Evolutionary conservation across 208 protist genomes (phyloP).

Genomic region (Trypanosomatidae sp.): DNA sequence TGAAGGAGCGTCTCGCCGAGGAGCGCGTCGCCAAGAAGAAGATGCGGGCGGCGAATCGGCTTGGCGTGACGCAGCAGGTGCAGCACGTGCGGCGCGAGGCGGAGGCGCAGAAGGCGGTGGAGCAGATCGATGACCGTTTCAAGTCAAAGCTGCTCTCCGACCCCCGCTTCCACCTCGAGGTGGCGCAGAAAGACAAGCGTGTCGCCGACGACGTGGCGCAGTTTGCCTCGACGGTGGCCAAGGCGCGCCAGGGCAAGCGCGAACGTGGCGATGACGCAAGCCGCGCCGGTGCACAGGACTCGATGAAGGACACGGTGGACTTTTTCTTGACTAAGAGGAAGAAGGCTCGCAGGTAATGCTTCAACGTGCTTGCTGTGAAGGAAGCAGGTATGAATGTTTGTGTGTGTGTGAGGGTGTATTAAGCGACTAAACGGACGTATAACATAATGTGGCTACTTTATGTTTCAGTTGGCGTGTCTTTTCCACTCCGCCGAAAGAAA

Average conservation of each 20-base stretch:
- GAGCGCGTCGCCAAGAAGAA: conserved; percentile 73
- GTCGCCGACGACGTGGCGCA: conserved; percentile 59
- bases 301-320: conserved; percentile 52
- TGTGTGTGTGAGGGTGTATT: too few species aligned
- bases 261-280: conserved; percentile 7
- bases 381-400: too few species aligned
- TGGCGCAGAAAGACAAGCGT: conserved; percentile 67
- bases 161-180: conserved; percentile 85
- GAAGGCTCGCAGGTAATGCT: conserved; percentile 11
- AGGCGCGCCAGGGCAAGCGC: conserved; percentile 54
- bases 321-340: conserved; percentile 66
- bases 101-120: conserved; percentile 40
- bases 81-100: conserved; percentile 32
- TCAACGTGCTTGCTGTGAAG: too few species aligned
- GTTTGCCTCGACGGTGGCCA: conserved; percentile 73
- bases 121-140: conserved; percentile 82
- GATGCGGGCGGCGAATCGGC: conserved; percentile 56
- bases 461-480: too few species aligned
- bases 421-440: too few species aligned
- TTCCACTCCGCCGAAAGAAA: too few species aligned
- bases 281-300: neutral
- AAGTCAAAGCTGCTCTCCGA: conserved; percentile 80
- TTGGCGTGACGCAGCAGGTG: conserved; percentile 56
- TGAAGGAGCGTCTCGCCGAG: conserved; percentile 64
- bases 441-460: too few species aligned